phyloP scores from a whole-genome alignment of 2,329 filamentous ascomycete species.

The Aspergillus proliferans region DNA sequence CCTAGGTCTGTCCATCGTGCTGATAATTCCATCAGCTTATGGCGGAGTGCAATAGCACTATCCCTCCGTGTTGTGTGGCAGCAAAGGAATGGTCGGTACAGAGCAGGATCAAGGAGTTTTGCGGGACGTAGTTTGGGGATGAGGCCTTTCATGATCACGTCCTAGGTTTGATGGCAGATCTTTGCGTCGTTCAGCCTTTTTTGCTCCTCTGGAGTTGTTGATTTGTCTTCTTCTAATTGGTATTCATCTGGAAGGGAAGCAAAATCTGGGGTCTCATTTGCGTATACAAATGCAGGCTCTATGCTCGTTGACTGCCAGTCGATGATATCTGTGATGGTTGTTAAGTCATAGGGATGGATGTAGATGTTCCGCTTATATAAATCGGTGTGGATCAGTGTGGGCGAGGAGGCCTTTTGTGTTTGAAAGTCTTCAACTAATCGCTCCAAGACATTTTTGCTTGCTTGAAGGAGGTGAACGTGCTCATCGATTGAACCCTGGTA shows the following conservation, averaged over 20 bases:
- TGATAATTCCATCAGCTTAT: not conserved
- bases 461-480: constrained; percentile 9
- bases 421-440: constrained; percentile 14
- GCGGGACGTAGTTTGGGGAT: not conserved
- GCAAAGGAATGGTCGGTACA: not conserved
- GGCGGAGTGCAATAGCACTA: not conserved
- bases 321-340: constrained; percentile 21
- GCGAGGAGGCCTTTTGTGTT: constrained; percentile 14
- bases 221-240: not conserved
- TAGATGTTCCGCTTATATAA: constrained; percentile 30
- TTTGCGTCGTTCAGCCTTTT: not conserved
- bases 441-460: constrained; percentile 16
- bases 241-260: not conserved
- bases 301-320: constrained; percentile 24
- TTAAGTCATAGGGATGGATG: constrained; percentile 22
- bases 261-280: constrained; percentile 13
- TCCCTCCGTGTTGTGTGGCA: not conserved
- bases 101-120: not conserved
- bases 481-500: constrained; percentile 15
- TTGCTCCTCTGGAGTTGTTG: not conserved
- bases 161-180: not conserved
- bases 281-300: constrained; percentile 22
- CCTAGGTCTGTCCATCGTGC: not conserved
- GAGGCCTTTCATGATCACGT: not conserved
- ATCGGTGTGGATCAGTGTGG: constrained; percentile 23